Base-by-base conservation (phyloP, 108 stramenopile genomes). In the Aurantiochytrium sp. region DNA sequence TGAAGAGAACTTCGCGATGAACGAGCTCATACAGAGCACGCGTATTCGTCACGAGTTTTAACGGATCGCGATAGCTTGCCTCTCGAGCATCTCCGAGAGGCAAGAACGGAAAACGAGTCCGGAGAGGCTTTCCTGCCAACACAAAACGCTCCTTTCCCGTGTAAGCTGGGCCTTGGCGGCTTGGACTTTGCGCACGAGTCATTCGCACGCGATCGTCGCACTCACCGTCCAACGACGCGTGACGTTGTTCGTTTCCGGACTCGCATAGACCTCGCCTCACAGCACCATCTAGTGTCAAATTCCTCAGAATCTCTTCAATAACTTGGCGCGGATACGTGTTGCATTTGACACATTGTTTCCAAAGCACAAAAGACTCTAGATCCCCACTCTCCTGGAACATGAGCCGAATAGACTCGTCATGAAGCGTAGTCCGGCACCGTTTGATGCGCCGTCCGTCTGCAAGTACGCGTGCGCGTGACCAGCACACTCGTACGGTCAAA, bases 261-360 rank as follows among this genome's bases (percentile, higher is more conserved):
- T 6, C 76, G 51, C 76, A 83, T 6, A 83, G 51, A 4, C 76
- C 76, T 35, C 51, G 49, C 49, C 76, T 12, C 51, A 16, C 51
- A 6, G 76, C 76, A 12, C 51, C 76, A 21, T 83, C 51, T 6
- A 83, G 28, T 16, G 51, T 53, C 19, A 83, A 45, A 2, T 53
- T 83, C 6, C 28, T 12, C 51, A 83, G 76, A 47, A 83, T 53
- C 23, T 83, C 76, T 53, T 83, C 49, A 4, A 83, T 83, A 4
- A 83, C 51, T 12, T 53, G 51, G 1, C 16, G 6, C 10, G 76
- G 51, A 45, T 53, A 83, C 28, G n/a, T 6, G 51, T 45, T 45
- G 51, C 76, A 83, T 18, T 47, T 83, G 76, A 83, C 76, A 35
- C 76, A 21, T 45, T 83, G 76, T 23, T 53, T 83, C 76, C 76